Percentiles rank a stretch among this genome's conserved stretches.
These are phyloP conservation scores for Fagopyrum tataricum DNA, from an alignment of 148 eudicot genomes.

Conservation along the genomic window DNA sequence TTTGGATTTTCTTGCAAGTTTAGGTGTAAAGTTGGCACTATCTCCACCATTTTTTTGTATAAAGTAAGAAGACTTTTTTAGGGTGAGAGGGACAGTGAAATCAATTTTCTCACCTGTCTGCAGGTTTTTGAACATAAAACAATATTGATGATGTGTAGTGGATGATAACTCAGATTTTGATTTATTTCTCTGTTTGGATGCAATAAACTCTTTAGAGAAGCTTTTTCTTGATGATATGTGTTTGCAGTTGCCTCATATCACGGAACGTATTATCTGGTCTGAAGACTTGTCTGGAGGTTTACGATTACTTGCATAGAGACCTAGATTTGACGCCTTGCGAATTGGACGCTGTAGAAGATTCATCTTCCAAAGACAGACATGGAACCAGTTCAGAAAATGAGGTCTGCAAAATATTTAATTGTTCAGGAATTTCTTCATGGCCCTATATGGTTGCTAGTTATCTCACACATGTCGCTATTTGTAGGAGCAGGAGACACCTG, in stretches of 20 bases:
- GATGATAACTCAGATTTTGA: neutral
- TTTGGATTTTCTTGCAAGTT: neutral
- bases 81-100: neutral
- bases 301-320: conserved; percentile 51
- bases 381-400: conserved; percentile 32
- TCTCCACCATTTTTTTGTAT: neutral
- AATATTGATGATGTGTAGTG: neutral
- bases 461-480: conserved; percentile 8
- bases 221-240: conserved; percentile 3
- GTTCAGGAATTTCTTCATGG: neutral
- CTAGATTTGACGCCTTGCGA: conserved; percentile 35
- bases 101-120: neutral
- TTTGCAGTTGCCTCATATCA: conserved; percentile 85
- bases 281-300: conserved; percentile 83
- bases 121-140: neutral
- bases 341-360: conserved; percentile 26
- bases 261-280: conserved; percentile 78
- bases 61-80: neutral
- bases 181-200: neutral
- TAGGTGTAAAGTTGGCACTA: neutral
- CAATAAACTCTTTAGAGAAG: neutral
- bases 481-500: conserved; percentile 44
- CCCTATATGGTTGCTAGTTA: conserved; percentile 2
- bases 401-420: conserved; percentile 29
- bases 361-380: conserved; percentile 40